phyloP scores from a whole-genome alignment of 257 asterid species.

The Scutellaria baicalensis region DNA sequence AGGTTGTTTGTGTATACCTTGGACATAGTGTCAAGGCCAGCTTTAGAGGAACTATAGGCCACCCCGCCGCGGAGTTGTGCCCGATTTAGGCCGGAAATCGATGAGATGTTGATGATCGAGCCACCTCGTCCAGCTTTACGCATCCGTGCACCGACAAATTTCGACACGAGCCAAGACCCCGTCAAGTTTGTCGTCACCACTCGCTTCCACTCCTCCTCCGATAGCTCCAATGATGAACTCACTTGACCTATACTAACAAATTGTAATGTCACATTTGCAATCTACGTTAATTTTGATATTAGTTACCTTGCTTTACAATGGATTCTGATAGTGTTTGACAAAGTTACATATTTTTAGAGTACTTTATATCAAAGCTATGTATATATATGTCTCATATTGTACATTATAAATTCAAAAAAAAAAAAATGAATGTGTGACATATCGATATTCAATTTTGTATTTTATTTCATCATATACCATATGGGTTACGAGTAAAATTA shows the following conservation, averaged over 20 bases:
- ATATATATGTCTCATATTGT: too few species aligned
- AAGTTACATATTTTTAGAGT: too few species aligned
- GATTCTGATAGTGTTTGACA: too few species aligned
- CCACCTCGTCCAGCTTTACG: background rate
- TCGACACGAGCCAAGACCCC: slow-evolving; percentile 19
- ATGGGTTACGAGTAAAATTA: too few species aligned
- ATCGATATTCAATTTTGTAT: too few species aligned
- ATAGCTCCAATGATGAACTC: background rate
- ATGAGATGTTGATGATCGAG: slow-evolving; percentile 18
- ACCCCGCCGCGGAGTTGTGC: background rate
- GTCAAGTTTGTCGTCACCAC: slow-evolving; percentile 12
- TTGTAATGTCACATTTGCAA: too few species aligned
- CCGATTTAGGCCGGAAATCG: slow-evolving; percentile 2
- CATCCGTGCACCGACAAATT: slow-evolving; percentile 5
- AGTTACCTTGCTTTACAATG: too few species aligned
- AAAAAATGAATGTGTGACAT: too few species aligned
- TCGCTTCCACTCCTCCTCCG: slow-evolving; percentile 9
- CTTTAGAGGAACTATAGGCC: slow-evolving; percentile 13
- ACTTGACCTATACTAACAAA: background rate
- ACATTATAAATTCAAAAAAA: too few species aligned
- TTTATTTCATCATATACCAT: too few species aligned
- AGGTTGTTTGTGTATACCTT: background rate
- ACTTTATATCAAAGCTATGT: too few species aligned
- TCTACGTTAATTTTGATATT: too few species aligned
- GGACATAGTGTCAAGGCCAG: slow-evolving; percentile 9